These are phyloP conservation scores for Capniomyces stellatus DNA, from an alignment of 371 early-diverging fungal genomes.

Conservation along the genomic window DNA sequence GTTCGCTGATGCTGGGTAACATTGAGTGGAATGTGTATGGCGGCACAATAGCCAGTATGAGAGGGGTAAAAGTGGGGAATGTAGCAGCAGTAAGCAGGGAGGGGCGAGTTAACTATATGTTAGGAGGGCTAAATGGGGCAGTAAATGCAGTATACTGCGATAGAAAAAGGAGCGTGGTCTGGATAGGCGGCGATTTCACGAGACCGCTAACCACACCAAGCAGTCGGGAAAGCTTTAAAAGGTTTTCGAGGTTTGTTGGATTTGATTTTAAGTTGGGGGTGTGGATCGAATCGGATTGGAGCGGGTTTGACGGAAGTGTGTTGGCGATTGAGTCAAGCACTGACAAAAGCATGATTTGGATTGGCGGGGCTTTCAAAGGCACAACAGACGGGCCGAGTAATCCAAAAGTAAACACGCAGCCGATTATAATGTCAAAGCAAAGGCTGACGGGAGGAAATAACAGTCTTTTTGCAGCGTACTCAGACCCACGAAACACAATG, in stretches of 20 bases:
- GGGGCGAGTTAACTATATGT: too few relatives aligned
- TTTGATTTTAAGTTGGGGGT: constrained; percentile 5
- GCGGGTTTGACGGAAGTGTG: constrained; percentile 19
- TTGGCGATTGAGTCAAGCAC: constrained; percentile 10
- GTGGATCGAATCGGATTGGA: constrained; percentile 17
- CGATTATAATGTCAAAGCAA: constrained; percentile 14
- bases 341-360: constrained; percentile 11
- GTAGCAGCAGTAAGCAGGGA: too few relatives aligned
- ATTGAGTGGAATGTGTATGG: too few relatives aligned
- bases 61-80: too few relatives aligned
- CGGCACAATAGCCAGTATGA: too few relatives aligned
- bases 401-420: constrained; percentile 12
- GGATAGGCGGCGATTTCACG: constrained; percentile 24
- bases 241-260: constrained; percentile 11
- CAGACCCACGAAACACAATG: constrained; percentile 27
- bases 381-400: constrained; percentile 19
- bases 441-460: constrained; percentile 22
- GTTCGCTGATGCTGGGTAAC: too few relatives aligned
- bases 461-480: constrained; percentile 13
- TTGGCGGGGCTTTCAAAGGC: constrained; percentile 19
- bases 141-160: constrained; percentile 50
- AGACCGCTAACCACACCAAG: constrained; percentile 11
- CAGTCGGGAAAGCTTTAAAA: too few relatives aligned
- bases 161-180: constrained; percentile 12
- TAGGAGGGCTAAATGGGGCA: constrained; percentile 48